phyloP scores from a whole-genome alignment of 352 stramenopile species.

The Phytopythium litorale region DNA sequence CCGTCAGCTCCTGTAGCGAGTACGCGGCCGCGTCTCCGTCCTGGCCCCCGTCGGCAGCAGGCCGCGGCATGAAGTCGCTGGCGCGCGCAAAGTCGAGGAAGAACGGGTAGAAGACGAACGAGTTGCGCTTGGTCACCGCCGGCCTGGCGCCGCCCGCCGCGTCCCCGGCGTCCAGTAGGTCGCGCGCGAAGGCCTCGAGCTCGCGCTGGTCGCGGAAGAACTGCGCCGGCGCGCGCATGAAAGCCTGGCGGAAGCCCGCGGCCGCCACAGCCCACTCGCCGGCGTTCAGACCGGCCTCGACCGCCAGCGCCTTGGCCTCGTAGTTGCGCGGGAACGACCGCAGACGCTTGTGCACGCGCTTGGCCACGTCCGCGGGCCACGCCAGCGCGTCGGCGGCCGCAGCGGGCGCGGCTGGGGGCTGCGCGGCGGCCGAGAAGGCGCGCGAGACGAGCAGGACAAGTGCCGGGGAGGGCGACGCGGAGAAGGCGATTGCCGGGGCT shows the following conservation, averaged over 20 bases:
- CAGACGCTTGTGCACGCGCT: slow-evolving; percentile 39
- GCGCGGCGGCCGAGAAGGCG: background rate
- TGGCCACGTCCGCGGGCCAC: slow-evolving; percentile 38
- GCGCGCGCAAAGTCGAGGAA: slow-evolving; percentile 60
- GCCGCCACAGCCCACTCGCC: slow-evolving; percentile 55
- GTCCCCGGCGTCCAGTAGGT: slow-evolving; percentile 38
- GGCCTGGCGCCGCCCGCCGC: background rate
- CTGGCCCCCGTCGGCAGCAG: slow-evolving; percentile 9
- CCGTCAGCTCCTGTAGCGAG: slow-evolving; percentile 68
- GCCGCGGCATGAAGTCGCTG: slow-evolving; percentile 24
- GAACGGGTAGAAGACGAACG: slow-evolving; percentile 77
- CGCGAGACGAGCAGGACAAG: background rate
- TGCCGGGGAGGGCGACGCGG: background rate
- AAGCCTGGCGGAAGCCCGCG: slow-evolving; percentile 56
- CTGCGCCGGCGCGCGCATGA: slow-evolving; percentile 42
- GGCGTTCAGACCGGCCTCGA: slow-evolving; percentile 63
- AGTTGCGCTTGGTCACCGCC: slow-evolving; percentile 24
- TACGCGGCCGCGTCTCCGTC: slow-evolving; percentile 28
- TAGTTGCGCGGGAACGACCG: slow-evolving; percentile 67
- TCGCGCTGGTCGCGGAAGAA: slow-evolving; percentile 60
- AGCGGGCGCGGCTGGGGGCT: background rate
- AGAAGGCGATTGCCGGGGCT: background rate
- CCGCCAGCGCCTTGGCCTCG: slow-evolving; percentile 57
- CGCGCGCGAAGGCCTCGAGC: slow-evolving; percentile 49
- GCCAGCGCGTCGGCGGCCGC: background rate